Base-by-base conservation (phyloP, 2,329 filamentous ascomycete genomes). In the Dactylonectria estremocensis region DNA sequence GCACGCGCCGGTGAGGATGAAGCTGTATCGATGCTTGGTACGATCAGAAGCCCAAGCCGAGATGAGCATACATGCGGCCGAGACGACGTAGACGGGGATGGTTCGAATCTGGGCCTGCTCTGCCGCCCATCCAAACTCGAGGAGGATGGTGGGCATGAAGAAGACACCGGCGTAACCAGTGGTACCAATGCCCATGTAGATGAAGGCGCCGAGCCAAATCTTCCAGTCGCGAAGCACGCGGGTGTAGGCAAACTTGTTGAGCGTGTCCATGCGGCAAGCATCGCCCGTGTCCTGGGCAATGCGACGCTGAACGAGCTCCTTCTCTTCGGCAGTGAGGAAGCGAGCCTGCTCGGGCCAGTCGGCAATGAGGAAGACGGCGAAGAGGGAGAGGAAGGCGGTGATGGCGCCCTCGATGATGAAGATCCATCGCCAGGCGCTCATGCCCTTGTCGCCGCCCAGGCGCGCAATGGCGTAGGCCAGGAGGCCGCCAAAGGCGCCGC, bases 21-120 rank as follows among this genome's bases (percentile, higher is more conserved):
- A 90, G 11, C 80, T 79, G 67, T 85, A 90, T 0, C 88, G 85
- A 66, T 86, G 72, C 88, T 82, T 84, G 3, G 85, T 76, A 1
- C 81, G 77, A 70, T 90, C 88, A 2, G 87, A 87, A 7, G 81
- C 71, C 71, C 83, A 85, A 1, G 87, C 80, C 5, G 73, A 74
- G 28, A 72, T 52, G 14, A 81, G 49, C 71, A 77, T 78, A 49
- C 74, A 66, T 11, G 74, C 74, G 5, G 74, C 74, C 1, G 81
- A 77, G n/a, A 80, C 75, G 35, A 80, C 72, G 61, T 80, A 82
- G 28, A 83, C 77, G 8, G 80, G 81, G 37, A 83, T 79, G 14
- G 78, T 80, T 20, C 74, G 78, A 3, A 81, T 55, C 65, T 82
- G 81, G 0, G 80, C 81, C 49, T 77, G 68, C 45, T 77, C 64